These are phyloP conservation scores for Venturia oleaginea DNA, from an alignment of 2,329 filamentous ascomycete species.

Conservation along the genomic window DNA sequence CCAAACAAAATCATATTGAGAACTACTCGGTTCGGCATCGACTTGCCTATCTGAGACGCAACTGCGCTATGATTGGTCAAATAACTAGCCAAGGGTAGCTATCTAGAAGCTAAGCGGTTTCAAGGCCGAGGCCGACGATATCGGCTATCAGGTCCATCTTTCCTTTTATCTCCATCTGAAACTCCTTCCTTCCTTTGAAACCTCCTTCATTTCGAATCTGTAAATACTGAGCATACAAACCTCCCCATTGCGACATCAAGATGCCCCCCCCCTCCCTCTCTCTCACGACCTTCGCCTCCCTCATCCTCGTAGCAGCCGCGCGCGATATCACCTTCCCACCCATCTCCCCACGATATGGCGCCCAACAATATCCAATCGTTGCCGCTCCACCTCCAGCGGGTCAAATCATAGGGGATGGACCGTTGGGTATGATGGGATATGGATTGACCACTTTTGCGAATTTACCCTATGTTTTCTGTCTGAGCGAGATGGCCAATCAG, in stretches of 20 bases:
- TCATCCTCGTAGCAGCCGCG: background rate
- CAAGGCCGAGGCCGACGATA: background rate
- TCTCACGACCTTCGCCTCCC: background rate
- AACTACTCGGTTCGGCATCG: background rate
- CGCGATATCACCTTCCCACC: constrained; percentile 8
- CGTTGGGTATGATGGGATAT: constrained; percentile 16
- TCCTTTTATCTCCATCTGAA: background rate
- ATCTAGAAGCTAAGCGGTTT: background rate
- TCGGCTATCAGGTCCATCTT: background rate
- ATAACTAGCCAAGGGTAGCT: background rate
- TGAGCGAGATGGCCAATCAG: constrained; percentile 22
- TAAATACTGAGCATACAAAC: background rate
- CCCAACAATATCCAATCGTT: background rate
- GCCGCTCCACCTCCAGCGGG: background rate
- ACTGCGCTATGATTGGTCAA: background rate
- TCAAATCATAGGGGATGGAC: background rate
- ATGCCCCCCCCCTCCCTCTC: background rate
- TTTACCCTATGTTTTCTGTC: constrained; percentile 39
- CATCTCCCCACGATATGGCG: background rate
- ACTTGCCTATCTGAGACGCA: background rate
- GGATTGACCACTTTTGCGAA: constrained; percentile 41
- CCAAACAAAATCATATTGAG: background rate
- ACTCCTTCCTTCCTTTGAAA: background rate
- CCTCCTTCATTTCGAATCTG: background rate
- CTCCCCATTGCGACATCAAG: background rate